phyloP scores from a whole-genome alignment of 1,139 yeast genomes.

The Kurtzmaniella quercitrusa region DNA sequence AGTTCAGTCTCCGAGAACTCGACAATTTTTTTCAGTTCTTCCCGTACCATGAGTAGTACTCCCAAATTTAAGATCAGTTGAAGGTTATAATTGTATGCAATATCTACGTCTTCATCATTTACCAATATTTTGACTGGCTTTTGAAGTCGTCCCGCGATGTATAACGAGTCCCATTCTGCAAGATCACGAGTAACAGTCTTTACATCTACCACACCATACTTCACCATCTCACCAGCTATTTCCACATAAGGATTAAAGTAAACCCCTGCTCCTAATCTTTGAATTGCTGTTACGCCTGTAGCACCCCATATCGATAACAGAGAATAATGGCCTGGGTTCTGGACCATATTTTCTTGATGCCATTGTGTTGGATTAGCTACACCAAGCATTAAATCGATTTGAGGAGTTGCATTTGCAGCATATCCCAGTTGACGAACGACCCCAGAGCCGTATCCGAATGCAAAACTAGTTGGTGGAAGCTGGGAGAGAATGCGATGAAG shows the following conservation, averaged over 20 bases:
- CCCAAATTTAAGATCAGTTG: constrained; percentile 78
- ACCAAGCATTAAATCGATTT: constrained; percentile 83
- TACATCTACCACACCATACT: constrained; percentile 81
- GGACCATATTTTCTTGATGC: constrained; percentile 67
- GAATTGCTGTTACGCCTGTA: constrained; percentile 50
- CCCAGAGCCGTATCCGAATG: constrained; percentile 95
- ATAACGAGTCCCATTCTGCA: constrained; percentile 77
- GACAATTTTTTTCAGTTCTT: constrained; percentile 9
- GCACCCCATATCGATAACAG: constrained; percentile 57
- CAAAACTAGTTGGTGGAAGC: constrained; percentile 57
- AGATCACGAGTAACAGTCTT: constrained; percentile 63
- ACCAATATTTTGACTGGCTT: constrained; percentile 83
- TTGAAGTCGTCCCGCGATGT: constrained; percentile 89
- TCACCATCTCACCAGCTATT: constrained; percentile 57
- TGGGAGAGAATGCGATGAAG: constrained; percentile 1
- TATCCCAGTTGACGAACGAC: constrained; percentile 77
- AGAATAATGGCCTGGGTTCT: constrained; percentile 75
- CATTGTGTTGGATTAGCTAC: constrained; percentile 69
- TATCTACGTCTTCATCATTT: constrained; percentile 49
- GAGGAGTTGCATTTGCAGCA: constrained; percentile 43
- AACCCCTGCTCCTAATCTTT: constrained; percentile 82
- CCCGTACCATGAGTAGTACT: constrained; percentile 39
- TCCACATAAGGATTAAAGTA: constrained; percentile 89
- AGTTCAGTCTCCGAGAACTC: constrained; percentile 59
- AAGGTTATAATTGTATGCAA: constrained; percentile 72